A percentile compares a stretch with the other conserved stretches of the same genome.
Conservation (phyloP, 352 stramenopile genomes). For the Pythium folliculosum region DNA sequence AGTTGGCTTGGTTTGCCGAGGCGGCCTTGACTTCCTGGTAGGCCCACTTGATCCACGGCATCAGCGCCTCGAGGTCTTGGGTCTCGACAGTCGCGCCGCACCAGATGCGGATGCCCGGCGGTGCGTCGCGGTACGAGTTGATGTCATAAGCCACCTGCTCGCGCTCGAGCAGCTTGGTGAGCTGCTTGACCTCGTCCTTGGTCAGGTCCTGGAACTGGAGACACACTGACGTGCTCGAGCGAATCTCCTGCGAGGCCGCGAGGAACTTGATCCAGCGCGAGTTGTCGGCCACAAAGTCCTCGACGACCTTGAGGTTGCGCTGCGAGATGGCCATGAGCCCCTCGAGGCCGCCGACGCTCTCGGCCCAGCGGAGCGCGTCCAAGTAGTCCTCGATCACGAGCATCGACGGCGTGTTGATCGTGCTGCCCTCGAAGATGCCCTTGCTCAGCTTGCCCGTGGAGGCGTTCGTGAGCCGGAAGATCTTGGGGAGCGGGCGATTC, state of each 20-base stretch:
- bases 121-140: slow-evolving; percentile 97
- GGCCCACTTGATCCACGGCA: slow-evolving; percentile 99
- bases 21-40: slow-evolving; percentile 91
- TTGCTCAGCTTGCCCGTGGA: slow-evolving; percentile 94
- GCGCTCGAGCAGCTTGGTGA: slow-evolving; percentile 94
- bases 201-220: slow-evolving; percentile 92
- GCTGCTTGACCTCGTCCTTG: slow-evolving; percentile 96
- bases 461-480: slow-evolving; percentile 97
- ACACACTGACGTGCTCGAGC: slow-evolving; percentile 98
- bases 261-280: slow-evolving; percentile 97
- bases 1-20: slow-evolving; percentile 21
- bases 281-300: slow-evolving; percentile 97
- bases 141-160: slow-evolving; percentile 98
- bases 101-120: slow-evolving; percentile 98
- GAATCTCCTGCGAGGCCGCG: slow-evolving; percentile 90
- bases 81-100: slow-evolving; percentile 99
- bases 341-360: slow-evolving; percentile 92
- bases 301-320: slow-evolving; percentile 94
- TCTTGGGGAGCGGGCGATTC: slow-evolving; percentile 96
- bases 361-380: slow-evolving; percentile 96
- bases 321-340: slow-evolving; percentile 94
- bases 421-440: slow-evolving; percentile 97
- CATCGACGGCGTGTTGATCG: slow-evolving; percentile 99
- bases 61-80: slow-evolving; percentile 95
- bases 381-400: slow-evolving; percentile 99